These are phyloP conservation scores for Euphorbia tirucalli DNA, from an alignment of 345 rosid species.

Conservation along the genomic window DNA sequence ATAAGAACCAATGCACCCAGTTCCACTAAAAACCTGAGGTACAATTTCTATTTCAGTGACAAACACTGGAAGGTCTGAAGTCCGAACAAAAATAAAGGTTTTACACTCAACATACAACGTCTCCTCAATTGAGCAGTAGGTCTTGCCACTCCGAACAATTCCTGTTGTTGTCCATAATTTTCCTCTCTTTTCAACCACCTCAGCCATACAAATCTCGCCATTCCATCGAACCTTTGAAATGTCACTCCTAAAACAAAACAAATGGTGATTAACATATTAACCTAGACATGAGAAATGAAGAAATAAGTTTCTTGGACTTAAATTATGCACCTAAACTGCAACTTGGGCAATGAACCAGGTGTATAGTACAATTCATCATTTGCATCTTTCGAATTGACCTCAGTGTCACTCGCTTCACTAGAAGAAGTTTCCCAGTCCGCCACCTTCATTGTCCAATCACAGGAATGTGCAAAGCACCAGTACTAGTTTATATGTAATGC, in stretches of 20 bases:
- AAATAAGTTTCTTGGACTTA: neutral
- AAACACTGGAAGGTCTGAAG: neutral
- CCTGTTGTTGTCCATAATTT: slow-evolving; percentile 84
- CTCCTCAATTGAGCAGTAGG: slow-evolving; percentile 67
- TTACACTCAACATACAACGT: slow-evolving; percentile 52
- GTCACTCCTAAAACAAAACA: slow-evolving; percentile 36
- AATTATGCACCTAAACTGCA: slow-evolving; percentile 35
- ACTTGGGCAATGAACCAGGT: slow-evolving; percentile 21
- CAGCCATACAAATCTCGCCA: slow-evolving; percentile 50
- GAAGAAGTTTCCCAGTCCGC: slow-evolving; percentile 29
- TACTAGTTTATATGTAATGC: neutral
- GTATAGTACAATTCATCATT: slow-evolving; percentile 25
- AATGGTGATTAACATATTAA: neutral
- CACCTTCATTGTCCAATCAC: slow-evolving; percentile 10
- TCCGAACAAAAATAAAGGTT: neutral
- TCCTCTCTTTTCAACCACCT: slow-evolving; percentile 69
- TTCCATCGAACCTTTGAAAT: slow-evolving; percentile 72
- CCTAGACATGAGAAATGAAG: neutral
- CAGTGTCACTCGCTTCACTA: slow-evolving; percentile 22
- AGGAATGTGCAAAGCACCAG: neutral
- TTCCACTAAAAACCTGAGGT: slow-evolving; percentile 63
- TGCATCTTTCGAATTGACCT: slow-evolving; percentile 8
- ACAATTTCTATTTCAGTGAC: neutral
- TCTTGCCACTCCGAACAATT: slow-evolving; percentile 49
- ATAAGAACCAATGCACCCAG: slow-evolving; percentile 67